Evolutionary conservation across 139 green algal genomes (phyloP).

Genomic region (Nannochloris sp.): DNA sequence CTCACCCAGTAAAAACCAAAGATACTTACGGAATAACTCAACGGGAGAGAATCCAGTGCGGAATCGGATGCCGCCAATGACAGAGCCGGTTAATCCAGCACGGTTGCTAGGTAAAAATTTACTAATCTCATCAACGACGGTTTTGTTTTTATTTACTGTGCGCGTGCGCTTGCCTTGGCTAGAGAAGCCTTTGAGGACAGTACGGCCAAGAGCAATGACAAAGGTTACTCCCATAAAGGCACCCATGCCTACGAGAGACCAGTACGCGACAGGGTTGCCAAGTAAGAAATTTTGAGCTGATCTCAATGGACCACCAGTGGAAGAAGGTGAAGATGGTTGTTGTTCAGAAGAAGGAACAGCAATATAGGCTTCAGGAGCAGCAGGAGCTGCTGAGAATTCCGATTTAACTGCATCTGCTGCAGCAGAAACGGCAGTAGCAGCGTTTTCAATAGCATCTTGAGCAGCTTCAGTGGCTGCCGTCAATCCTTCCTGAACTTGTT

Average conservation of each 20-base stretch:
- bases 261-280: neutral
- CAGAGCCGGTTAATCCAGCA: slow-evolving; percentile 37
- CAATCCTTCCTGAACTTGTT: too few species aligned
- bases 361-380: neutral
- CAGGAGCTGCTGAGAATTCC: neutral
- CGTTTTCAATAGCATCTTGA: neutral
- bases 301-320: neutral
- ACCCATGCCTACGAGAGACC: neutral
- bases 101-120: slow-evolving; percentile 65
- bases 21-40: slow-evolving; percentile 95
- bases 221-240: slow-evolving; percentile 44
- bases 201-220: slow-evolving; percentile 34
- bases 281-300: neutral
- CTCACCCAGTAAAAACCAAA: slow-evolving; percentile 92
- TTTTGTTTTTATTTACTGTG: slow-evolving; percentile 61
- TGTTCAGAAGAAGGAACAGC: too few species aligned
- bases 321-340: neutral
- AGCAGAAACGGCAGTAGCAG: neutral
- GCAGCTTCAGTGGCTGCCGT: too few species aligned
- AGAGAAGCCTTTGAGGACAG: slow-evolving; percentile 32
- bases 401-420: neutral
- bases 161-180: slow-evolving; percentile 42
- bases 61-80: slow-evolving; percentile 25
- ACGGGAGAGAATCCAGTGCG: slow-evolving; percentile 57
- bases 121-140: slow-evolving; percentile 63